phyloP scores from a whole-genome alignment of 2,329 filamentous ascomycete genomes.

The Botryosphaeria dothidea region DNA sequence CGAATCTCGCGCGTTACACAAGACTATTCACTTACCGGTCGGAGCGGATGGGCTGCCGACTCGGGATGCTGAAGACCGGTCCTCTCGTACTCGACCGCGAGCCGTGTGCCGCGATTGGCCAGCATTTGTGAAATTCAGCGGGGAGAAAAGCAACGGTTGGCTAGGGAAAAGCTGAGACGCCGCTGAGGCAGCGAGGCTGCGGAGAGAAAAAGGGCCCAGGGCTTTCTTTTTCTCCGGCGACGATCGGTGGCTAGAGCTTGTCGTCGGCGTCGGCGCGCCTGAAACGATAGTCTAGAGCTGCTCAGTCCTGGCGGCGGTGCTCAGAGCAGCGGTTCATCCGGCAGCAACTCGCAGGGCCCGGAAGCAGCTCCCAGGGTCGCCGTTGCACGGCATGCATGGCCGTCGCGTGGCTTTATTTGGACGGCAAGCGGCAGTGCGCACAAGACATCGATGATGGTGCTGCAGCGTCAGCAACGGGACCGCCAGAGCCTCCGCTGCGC shows the following conservation, averaged over 20 bases:
- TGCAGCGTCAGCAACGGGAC: slow-evolving; percentile 1
- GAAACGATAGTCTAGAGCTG: slow-evolving; percentile 15
- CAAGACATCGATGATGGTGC: not conserved
- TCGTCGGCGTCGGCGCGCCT: slow-evolving; percentile 4
- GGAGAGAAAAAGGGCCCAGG: not conserved
- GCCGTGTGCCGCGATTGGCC: not conserved
- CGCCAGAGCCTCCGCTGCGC: not conserved
- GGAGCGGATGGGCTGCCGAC: not conserved
- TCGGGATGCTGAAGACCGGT: not conserved
- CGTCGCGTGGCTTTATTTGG: slow-evolving; percentile 13
- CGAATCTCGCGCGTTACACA: not conserved
- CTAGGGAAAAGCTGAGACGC: slow-evolving; percentile 6
- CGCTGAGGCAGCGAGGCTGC: not conserved
- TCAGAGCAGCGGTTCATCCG: not conserved
- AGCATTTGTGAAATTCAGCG: not conserved
- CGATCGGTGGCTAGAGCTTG: slow-evolving; percentile 14
- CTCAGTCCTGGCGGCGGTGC: not conserved
- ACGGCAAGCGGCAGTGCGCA: not conserved
- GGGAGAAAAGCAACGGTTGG: slow-evolving; percentile 5
- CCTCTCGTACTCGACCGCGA: not conserved
- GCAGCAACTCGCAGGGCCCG: slow-evolving; percentile 1
- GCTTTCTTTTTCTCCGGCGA: not conserved
- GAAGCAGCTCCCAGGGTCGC: not conserved
- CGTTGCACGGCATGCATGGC: slow-evolving; percentile 7
- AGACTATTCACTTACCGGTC: not conserved